Base-by-base conservation (phyloP, 306 rosid species). In the Potentilla sterilis region DNA sequence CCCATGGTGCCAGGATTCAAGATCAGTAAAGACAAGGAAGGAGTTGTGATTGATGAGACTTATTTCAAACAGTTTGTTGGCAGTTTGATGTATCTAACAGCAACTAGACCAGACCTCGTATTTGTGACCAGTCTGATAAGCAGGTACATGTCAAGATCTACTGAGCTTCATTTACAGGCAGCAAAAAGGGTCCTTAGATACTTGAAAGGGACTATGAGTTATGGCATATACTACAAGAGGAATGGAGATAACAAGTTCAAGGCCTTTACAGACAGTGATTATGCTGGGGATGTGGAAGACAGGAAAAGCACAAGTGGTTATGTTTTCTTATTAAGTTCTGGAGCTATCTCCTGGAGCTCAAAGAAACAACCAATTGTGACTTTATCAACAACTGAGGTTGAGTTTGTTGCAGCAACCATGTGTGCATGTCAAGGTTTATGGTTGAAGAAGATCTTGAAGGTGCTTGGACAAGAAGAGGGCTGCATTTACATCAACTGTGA, bases 31-130 rank as follows among this genome's bases (percentile, higher is more conserved):
- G 70, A 74, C 24, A 13, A 13, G 4, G 24, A 40, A 6, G 55
- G 66, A 18, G 7, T 3, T 2, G n/a, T 14, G 11, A 47, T 75
- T n/a, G 73, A 66, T n/a, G 9, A 40, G 21, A 65, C 54, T 2
- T 22, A 5, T 5, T 76, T 19, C 63, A 76, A 49, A 21, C 73
- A 76, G 12, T 37, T 76, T 7, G 66, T 76, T 6, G 73, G 79
- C 49, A 24, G 42, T 10, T 7, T 70, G 7, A 48, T 47, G 61
- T 70, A 70, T 49, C 11, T 54, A 13, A 75, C 64, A 15, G 11
- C 72, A 2, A 75, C 72, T 8, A 12, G 72, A 3, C 79, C 49
- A 0, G 48, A 46, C 4, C 18, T 75, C 4, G 47, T 64, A 40
- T 34, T 32, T 46, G 7, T 9, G 16, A 34, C 64, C 10, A 63